Evolutionary conservation across 257 asterid genomes (phyloP), one percentile per base, ranked within the genome.

Genomic region (Jasminum sambac): DNA sequence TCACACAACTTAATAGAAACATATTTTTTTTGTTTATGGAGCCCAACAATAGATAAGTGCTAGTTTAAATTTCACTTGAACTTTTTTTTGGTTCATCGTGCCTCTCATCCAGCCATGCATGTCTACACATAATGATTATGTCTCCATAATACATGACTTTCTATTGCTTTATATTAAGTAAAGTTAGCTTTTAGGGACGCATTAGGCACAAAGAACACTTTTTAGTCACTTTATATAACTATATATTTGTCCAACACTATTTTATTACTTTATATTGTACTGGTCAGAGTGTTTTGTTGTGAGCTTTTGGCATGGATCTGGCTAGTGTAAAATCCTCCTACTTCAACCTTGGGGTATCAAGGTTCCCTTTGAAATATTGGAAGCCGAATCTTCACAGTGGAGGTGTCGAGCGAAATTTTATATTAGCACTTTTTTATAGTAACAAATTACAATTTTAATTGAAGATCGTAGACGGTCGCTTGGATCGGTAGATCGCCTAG

Each of bases 91-190:
- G 58, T 23, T 48, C 11, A 48, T 48, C 5, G 61, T 52, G 61
- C 19, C 8, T 21, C 21, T 19, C 61, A 17, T 23, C 61, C 30
- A 52, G 61, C 61, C 19, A 17, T 52, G 26, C 21, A 52, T 52
- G 61, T 21, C 26, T 52, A 9, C 61, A 8, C 8, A 21, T 21
- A 52, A 52, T 52, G 14, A 52, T 19, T 17, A 2, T 44, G 38
- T 77, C 44, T 70, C 19, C 36, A 10, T 34, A 76, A 36, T 68
- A 17, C 78, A 79, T 63, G n/a, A 68, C 77, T 79, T 77, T 71
- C 23, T 30, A 9, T n/a, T 25, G 4, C 30, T 52, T 19, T 19
- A 52, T 52, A 16, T 25, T 23, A 5, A 17, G 34, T 52, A 52
- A 52, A 52, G 61, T 52, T 50, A 52, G n/a, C 61, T 52, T 52